Evolutionary conservation across 2,329 filamentous ascomycete genomes (phyloP), one percentile per base, ranked within the genome.

Genomic region (Fonsecaea monophora): DNA sequence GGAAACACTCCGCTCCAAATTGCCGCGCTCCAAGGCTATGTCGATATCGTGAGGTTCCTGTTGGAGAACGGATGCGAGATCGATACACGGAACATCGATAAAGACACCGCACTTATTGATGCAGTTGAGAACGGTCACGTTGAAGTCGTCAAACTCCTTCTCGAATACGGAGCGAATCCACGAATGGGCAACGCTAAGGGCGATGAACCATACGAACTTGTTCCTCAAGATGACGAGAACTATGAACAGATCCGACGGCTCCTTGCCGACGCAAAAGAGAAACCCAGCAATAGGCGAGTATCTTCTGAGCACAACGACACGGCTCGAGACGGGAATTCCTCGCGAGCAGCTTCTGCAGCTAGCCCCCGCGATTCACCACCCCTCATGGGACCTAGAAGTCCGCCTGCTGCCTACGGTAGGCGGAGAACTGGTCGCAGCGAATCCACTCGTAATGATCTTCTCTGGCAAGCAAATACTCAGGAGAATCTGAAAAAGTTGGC

Each of bases 1-100:
- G 92, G 92, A n/a, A 98, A 98, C 74, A 96, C 94, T 0, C 95
- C 95, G 30, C 83, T 99, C 38, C 95, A 99, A 78, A 95, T 97
- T 71, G 94, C 95, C 38, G 89, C 94, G 37, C 84, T 99, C 65
- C 90, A 95, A 75, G 95, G 95, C 6, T 91, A 90, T 77, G 89
- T 89, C 37, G 87, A 95, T 62, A 94, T 98, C 64, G 95, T 98
- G 45, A 89, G 91, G 76, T 90, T 96, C 61, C 82, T 99, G 45
- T 88, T 99, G 68, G 87, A 92, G 8, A 89, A 92, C 69, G 92
- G 92, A 38, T 97, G 94, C 78, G 90, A 92, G 63, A 85, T 95
- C 54, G 91, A 97, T 74, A 94, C 85, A 58, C 89, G 92, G 73
- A 89, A 88, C 65, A 86, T 87, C 65, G 90, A 93, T 73, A 92